These are phyloP conservation scores for Teunomyces lycoperdinae DNA, from an alignment of 805 yeast species.

Conservation along the genomic window DNA sequence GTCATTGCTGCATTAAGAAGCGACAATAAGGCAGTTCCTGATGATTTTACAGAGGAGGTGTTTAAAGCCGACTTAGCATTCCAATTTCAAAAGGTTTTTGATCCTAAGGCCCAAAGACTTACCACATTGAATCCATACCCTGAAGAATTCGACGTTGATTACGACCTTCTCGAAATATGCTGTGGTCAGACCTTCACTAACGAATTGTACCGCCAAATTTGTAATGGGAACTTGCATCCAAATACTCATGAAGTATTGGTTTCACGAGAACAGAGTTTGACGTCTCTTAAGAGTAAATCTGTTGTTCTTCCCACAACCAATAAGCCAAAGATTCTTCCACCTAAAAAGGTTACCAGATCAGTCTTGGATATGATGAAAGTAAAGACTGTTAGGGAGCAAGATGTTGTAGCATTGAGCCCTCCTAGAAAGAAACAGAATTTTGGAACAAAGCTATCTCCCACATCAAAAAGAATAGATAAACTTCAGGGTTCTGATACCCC, in stretches of 20 bases:
- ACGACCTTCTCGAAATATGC: slow-evolving; percentile 41
- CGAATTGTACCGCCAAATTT: slow-evolving; percentile 52
- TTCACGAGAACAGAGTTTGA: slow-evolving; percentile 45
- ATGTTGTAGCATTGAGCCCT: background rate
- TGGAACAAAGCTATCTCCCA: slow-evolving; percentile 9
- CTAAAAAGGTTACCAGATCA: slow-evolving; percentile 2
- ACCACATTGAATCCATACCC: slow-evolving; percentile 61
- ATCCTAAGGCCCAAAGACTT: slow-evolving; percentile 53
- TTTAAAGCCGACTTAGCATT: slow-evolving; percentile 74
- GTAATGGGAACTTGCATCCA: slow-evolving; percentile 70
- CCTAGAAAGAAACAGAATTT: background rate
- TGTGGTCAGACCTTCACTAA: slow-evolving; percentile 46
- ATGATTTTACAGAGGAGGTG: slow-evolving; percentile 57
- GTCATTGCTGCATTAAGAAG: slow-evolving; percentile 55
- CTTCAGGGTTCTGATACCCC: slow-evolving; percentile 7
- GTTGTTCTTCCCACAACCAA: background rate
- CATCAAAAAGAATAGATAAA: slow-evolving; percentile 9
- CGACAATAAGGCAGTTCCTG: slow-evolving; percentile 63
- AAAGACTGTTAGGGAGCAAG: background rate
- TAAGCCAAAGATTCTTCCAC: background rate
- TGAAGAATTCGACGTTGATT: slow-evolving; percentile 34
- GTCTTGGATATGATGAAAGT: slow-evolving; percentile 4
- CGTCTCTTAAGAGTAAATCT: slow-evolving; percentile 12
- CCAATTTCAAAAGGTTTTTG: slow-evolving; percentile 79
- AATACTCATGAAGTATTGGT: slow-evolving; percentile 45